A percentile compares a stretch with the other conserved stretches of the same genome.
phyloP scores from a whole-genome alignment of 78 protist genomes.

The slime mould (Dictyostelium discoideum) region dicty_2.7 NC_007088.5:2059501-2060000 shows the following conservation, averaged over 20 bases:
- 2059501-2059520: not conserved
- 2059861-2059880: not conserved
- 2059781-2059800: not conserved
- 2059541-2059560: not conserved
- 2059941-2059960: not conserved
- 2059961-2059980: not conserved
- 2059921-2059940: not conserved
- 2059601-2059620: not conserved
- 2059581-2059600: not conserved
- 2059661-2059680: not conserved
- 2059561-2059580: slow-evolving; percentile 5
- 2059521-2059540: not conserved
- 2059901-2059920: not conserved
- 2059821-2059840: not conserved
- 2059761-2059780: slow-evolving; percentile 1
- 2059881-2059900: not conserved
- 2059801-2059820: not conserved
- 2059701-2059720: not conserved
- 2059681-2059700: not conserved
- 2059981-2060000: not conserved
- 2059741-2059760: not conserved
- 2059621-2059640: not conserved
- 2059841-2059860: not conserved
- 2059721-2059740: not conserved
- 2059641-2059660: not conserved